Evolutionary conservation across 176 grass and related monocot species (phyloP).

Genomic region (Hordeum marinum): DNA sequence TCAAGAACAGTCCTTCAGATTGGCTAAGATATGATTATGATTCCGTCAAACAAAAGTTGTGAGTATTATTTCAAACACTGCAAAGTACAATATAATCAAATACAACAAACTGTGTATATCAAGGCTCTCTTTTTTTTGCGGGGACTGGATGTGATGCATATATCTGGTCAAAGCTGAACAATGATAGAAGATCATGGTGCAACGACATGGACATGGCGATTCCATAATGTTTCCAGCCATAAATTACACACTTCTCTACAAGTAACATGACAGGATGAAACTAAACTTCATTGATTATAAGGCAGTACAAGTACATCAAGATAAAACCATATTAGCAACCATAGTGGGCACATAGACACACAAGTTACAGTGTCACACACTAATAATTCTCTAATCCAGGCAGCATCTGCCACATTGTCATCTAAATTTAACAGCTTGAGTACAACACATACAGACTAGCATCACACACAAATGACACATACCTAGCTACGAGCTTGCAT

Average conservation of each 20-base stretch:
- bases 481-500: conserved; percentile 30
- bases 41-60: not conserved
- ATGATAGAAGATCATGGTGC: not conserved
- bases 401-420: not conserved
- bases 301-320: not conserved
- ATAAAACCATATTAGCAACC: not conserved
- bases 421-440: conserved; percentile 18
- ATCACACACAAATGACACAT: conserved; percentile 12
- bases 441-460: not conserved
- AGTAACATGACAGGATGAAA: not conserved
- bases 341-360: not conserved
- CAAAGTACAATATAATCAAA: not conserved
- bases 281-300: not conserved
- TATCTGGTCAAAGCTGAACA: too few species aligned
- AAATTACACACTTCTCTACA: not conserved
- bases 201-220: not conserved
- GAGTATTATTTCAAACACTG: not conserved
- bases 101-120: not conserved
- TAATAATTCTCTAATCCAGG: not conserved
- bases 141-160: too few species aligned
- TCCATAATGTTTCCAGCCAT: not conserved
- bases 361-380: not conserved
- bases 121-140: too few species aligned
- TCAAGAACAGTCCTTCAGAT: conserved; percentile 22
- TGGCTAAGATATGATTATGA: not conserved